These are phyloP conservation scores for Lichtheimia ramosa DNA, from an alignment of 371 early-diverging fungal species.

Conservation along the genomic window DNA sequence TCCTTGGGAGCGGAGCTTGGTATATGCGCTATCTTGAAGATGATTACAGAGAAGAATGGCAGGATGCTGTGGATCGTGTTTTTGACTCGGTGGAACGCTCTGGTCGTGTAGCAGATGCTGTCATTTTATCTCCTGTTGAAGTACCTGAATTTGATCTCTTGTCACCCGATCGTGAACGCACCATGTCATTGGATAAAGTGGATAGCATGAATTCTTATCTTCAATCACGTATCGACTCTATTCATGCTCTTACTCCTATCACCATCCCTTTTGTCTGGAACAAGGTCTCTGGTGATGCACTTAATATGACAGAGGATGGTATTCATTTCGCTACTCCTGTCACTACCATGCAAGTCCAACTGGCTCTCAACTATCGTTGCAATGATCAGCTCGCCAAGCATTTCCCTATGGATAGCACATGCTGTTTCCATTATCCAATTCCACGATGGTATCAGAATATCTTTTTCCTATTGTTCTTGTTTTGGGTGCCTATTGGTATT, in stretches of 20 bases:
- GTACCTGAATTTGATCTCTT: slow-evolving; percentile 31
- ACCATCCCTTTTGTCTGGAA: slow-evolving; percentile 57
- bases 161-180: slow-evolving; percentile 31
- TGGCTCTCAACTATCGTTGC: slow-evolving; percentile 66
- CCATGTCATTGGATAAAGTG: slow-evolving; percentile 46
- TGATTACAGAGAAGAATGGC: slow-evolving; percentile 47
- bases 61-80: slow-evolving; percentile 41
- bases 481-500: slow-evolving; percentile 45
- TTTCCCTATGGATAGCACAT: slow-evolving; percentile 54
- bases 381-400: slow-evolving; percentile 48
- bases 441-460: slow-evolving; percentile 47
- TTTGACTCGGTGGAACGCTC: slow-evolving; percentile 24
- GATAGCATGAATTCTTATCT: slow-evolving; percentile 59
- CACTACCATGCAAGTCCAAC: slow-evolving; percentile 49
- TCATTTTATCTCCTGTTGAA: slow-evolving; percentile 42
- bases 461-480: slow-evolving; percentile 39
- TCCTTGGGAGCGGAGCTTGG: slow-evolving; percentile 64
- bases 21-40: slow-evolving; percentile 48
- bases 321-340: slow-evolving; percentile 55
- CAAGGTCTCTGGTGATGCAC: slow-evolving; percentile 33
- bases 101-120: slow-evolving; percentile 30
- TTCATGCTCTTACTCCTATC: slow-evolving; percentile 25
- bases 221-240: slow-evolving; percentile 8
- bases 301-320: slow-evolving; percentile 58
- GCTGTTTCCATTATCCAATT: slow-evolving; percentile 61